Conservation (phyloP, 768 basidiomycete genomes). For the Leccinum pellstonianum region DNA sequence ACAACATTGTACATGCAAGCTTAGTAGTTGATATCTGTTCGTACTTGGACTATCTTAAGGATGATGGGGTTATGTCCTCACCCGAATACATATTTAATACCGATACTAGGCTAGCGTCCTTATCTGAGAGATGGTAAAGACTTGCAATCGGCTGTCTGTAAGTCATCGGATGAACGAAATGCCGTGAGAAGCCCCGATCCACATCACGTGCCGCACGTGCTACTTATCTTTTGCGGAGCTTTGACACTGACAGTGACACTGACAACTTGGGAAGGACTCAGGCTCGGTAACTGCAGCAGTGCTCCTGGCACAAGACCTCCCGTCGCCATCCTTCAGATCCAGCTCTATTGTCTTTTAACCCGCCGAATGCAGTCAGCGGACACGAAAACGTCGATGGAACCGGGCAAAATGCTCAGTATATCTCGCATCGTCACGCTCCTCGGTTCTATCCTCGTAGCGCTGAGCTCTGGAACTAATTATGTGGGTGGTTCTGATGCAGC, state of each 20-base stretch:
- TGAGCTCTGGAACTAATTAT: conserved; percentile 74
- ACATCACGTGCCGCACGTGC: neutral
- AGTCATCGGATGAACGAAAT: too few relatives aligned
- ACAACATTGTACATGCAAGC: neutral
- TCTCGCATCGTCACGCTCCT: conserved; percentile 50
- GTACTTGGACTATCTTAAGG: neutral
- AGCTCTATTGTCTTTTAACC: neutral
- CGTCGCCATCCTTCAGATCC: neutral
- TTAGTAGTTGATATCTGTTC: neutral
- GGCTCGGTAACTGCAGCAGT: neutral
- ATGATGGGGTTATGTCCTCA: too few relatives aligned
- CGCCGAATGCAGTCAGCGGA: conserved; percentile 10
- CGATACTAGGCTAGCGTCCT: too few relatives aligned
- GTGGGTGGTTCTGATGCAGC: conserved; percentile 39
- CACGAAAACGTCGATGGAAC: conserved; percentile 16
- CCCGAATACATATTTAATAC: too few relatives aligned
- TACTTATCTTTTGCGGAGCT: neutral
- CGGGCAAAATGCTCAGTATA: conserved; percentile 34
- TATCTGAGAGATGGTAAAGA: too few relatives aligned
- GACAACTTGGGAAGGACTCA: neutral
- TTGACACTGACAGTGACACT: neutral
- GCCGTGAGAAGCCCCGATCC: too few relatives aligned
- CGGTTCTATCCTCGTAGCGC: conserved; percentile 56
- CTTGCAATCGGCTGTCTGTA: neutral
- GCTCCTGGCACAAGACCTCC: neutral